Evolutionary conservation across 495 filamentous ascomycete genomes (phyloP).

Genomic region (Penicillium cinerascens): DNA sequence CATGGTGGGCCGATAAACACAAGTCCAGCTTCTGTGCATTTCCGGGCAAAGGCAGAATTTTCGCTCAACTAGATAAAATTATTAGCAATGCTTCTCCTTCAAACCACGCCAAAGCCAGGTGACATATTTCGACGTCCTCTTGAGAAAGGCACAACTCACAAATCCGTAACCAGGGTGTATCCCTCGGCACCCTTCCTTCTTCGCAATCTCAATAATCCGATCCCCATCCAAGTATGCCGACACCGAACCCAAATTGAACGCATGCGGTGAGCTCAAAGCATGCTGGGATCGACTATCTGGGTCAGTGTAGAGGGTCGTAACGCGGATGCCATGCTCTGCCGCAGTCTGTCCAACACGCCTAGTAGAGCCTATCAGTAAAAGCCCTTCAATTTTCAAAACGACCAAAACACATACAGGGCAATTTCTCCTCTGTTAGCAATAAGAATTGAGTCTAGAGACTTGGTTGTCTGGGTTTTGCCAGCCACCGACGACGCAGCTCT

Average conservation of each 20-base stretch:
- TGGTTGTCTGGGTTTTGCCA: conserved; percentile 14
- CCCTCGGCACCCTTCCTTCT: conserved; percentile 76
- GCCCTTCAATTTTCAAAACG: neutral
- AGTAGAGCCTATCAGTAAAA: conserved; percentile 3
- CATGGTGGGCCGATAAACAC: conserved; percentile 93
- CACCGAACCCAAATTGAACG: conserved; percentile 76
- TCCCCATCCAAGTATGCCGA: conserved; percentile 90
- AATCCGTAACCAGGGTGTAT: conserved; percentile 98
- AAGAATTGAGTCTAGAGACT: conserved; percentile 75
- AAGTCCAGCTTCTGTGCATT: conserved; percentile 86
- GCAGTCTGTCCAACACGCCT: conserved; percentile 86
- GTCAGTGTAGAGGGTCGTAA: conserved; percentile 92
- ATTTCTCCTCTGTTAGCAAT: conserved; percentile 99
- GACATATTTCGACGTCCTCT: neutral
- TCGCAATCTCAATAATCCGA: conserved; percentile 83
- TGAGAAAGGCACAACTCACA: conserved; percentile 41
- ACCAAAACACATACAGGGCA: conserved; percentile 57
- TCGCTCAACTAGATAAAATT: conserved; percentile 59
- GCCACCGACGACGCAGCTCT: conserved; percentile 37
- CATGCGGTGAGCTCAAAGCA: conserved; percentile 75
- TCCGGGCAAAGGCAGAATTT: conserved; percentile 84
- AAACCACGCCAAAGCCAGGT: neutral
- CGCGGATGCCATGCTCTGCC: conserved; percentile 80
- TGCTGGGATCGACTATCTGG: conserved; percentile 86
- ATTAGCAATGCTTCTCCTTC: neutral